Base-by-base conservation (phyloP, 331 rosid genomes). In the Spiraea crenata region DNA sequence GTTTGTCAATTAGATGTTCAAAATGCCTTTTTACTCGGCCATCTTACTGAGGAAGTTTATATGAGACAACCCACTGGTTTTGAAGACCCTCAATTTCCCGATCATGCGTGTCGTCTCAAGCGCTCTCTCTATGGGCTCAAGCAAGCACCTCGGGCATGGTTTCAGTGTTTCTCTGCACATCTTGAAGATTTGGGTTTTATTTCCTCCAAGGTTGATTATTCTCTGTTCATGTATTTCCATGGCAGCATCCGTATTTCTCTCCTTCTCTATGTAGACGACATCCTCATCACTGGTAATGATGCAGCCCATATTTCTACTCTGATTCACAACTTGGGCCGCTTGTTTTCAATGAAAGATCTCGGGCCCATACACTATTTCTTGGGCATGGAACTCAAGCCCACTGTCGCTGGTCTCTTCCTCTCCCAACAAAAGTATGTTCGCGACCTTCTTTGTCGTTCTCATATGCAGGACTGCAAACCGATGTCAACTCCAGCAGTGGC, bases 301-400 rank as follows among this genome's bases (percentile, higher is more conserved):
- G 5, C 17, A 8, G 3, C 25, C 12, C 2, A 7, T 5, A 63
- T 63, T 16, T 5, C 31, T 14, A 3, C 3, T 0, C 50, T 63
- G 1, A 40, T 15, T 15, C 25, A 3, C 4, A n/a, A 63, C 9
- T 12, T 65, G 3, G 16, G 25, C 14, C 15, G 4, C 4, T 3
- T 3, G 2, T 65, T 65, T 15, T 49, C 55, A 13, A 12, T 65
- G 15, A 65, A 46, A 8, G 56, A 47, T 3, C 15, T 65, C 7
- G 70, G 17, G 7, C 31, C 70, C 38, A 4, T 63, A 6, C 68
- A 41, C 12, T 63, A 63, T 14, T 63, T 63, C 25, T 25, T 63
- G 6, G 68, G 68, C 44, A 39, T 39, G 14, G 48, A 45, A 45
- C 13, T 45, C 13, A 13, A 8, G 11, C 1, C 4, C 0, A 14